phyloP scores from a whole-genome alignment of 2,329 filamentous ascomycete species.

The Calonectria pauciramosa region DNA sequence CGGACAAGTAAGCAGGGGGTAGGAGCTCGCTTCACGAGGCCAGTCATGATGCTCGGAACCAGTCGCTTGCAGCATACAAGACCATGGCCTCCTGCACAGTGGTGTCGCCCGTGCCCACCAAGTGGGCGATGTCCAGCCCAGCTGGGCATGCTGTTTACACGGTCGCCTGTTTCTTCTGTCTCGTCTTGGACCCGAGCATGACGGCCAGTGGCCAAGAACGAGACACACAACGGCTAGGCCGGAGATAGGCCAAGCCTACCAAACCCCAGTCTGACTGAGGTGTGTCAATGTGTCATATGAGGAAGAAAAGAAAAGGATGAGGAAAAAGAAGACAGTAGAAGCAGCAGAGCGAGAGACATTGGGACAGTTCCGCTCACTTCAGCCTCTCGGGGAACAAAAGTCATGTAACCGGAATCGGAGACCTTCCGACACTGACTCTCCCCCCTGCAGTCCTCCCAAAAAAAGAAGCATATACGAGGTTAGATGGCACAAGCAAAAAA shows the following conservation, averaged over 20 bases:
- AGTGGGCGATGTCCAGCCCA: neutral
- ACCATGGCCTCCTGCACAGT: conserved; percentile 2
- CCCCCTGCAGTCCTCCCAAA: neutral
- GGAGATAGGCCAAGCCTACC: conserved; percentile 4
- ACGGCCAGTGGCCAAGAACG: conserved; percentile 3
- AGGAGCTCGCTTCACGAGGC: conserved; percentile 8
- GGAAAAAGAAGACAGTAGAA: neutral
- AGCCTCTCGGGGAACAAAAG: neutral
- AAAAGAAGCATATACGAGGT: conserved; percentile 7
- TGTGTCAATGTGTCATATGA: conserved; percentile 14
- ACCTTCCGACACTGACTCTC: conserved; percentile 8
- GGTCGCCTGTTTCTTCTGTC: neutral
- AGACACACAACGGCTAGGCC: conserved; percentile 12
- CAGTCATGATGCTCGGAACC: neutral
- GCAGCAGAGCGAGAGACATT: conserved; percentile 15
- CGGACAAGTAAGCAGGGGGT: neutral
- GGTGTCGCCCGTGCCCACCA: neutral
- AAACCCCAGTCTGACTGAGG: conserved; percentile 12
- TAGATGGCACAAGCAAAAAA: neutral
- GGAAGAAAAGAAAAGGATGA: neutral
- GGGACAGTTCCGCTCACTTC: neutral
- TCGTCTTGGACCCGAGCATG: conserved; percentile 13
- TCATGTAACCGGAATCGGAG: neutral
- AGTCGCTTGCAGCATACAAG: neutral
- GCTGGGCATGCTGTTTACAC: conserved; percentile 1